Evolutionary conservation across 176 grass and related monocot species (phyloP), one percentile per base, ranked within the genome.

Genomic region (Saccharum spontaneum): DNA sequence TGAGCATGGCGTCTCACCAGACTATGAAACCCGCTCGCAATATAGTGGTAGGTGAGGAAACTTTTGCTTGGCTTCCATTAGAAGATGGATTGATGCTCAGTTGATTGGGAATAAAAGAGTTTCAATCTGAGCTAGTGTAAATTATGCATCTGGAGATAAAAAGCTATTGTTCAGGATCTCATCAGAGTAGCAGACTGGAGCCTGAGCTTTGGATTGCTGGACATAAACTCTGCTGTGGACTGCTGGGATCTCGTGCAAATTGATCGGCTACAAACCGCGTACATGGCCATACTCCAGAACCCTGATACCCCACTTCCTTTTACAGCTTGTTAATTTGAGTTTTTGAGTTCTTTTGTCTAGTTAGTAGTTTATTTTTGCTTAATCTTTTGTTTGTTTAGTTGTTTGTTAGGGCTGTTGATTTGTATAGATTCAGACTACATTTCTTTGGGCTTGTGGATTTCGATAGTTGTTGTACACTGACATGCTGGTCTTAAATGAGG

Each of bases 1-100:
- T 30, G 97, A 94, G 86, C 89, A 91, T 88, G 90, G 86, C 16
- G 46, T 77, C 63, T 93, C 91, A 31, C 87, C 92, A 45, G 87
- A 92, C 75, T 95, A 82, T 20, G 93, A 84, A 50, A 86, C 89
- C 0, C 79, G 79, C 48, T 93, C 95, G 0, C 76, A 90, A 43
- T 70, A 76, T 64, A 90, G 87, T 16, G 71, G 84, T 50, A 38
- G 73, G 60, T 92, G 88, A 76, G 46, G 44, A 79, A 71, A 69
- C 68, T 52, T 52, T 77, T 28, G 30, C 23, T 72, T 17, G 38
- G 14, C 70, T 65, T 84, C 24, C 7, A 45, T 38, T 80, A 43
- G 12, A 80, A 80, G 50, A 36, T 0, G 0, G 14, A 46, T 24
- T 14, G 20, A 73, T 49, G 59, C 82, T 67, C 45, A 39, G 44